These are phyloP conservation scores for Colletotrichum lupini DNA, from an alignment of 2,329 filamentous ascomycete species.

Conservation along the genomic window DNA sequence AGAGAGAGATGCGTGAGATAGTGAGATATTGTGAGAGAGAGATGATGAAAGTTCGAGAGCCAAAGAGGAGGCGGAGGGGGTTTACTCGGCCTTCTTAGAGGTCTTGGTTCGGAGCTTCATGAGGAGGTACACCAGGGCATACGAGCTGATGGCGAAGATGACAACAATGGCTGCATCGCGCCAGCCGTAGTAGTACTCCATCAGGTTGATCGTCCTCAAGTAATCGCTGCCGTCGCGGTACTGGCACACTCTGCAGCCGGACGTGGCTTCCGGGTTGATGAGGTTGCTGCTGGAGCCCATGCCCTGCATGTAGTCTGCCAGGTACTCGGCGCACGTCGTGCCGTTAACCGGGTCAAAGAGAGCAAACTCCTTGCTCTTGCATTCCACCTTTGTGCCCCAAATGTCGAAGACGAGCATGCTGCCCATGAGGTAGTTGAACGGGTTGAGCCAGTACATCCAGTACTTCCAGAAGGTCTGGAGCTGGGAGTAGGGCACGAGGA, in stretches of 20 bases:
- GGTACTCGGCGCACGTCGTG: constrained; percentile 68
- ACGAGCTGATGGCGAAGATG: constrained; percentile 66
- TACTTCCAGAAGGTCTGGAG: constrained; percentile 75
- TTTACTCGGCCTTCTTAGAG: constrained; percentile 57
- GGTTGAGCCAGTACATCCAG: constrained; percentile 60
- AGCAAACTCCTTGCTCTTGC: constrained; percentile 60
- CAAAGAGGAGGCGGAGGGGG: background rate
- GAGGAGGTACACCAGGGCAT: constrained; percentile 56
- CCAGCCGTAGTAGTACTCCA: constrained; percentile 73
- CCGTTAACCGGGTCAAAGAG: constrained; percentile 60
- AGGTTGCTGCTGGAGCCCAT: constrained; percentile 62
- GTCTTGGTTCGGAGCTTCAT: constrained; percentile 62
- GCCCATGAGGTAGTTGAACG: constrained; percentile 71
- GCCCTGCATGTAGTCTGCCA: constrained; percentile 61
- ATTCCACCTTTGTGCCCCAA: constrained; percentile 59
- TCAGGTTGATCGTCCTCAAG: constrained; percentile 67
- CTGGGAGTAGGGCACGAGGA: constrained; percentile 74
- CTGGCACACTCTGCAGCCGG: constrained; percentile 69
- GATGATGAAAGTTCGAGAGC: background rate
- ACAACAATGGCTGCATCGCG: constrained; percentile 70
- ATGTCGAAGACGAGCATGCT: constrained; percentile 63
- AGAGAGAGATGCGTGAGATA: background rate
- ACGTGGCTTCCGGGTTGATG: constrained; percentile 68
- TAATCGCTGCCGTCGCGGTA: constrained; percentile 70
- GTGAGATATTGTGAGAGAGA: background rate